Evolutionary conservation across 2,329 filamentous ascomycete species (phyloP).

Genomic region (Epichloe glyceriae): DNA sequence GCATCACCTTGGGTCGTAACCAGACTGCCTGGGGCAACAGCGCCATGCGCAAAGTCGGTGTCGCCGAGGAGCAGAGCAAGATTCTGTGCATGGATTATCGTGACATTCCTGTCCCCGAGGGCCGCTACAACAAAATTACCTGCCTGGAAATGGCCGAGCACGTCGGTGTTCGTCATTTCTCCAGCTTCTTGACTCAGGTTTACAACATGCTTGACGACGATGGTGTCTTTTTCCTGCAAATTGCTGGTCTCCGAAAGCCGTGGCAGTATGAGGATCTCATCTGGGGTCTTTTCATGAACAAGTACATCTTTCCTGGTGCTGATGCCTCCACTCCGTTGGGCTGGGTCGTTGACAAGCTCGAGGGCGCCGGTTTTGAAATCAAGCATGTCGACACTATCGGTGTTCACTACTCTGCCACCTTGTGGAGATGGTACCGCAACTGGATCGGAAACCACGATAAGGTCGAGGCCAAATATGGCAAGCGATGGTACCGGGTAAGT

Average conservation of each 20-base stretch:
- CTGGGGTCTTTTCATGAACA: slow-evolving; percentile 99
- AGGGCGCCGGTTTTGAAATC: slow-evolving; percentile 59
- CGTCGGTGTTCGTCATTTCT: slow-evolving; percentile 85
- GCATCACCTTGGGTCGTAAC: slow-evolving; percentile 89
- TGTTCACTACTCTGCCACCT: slow-evolving; percentile 90
- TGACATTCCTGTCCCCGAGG: slow-evolving; percentile 67
- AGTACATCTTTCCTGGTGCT: slow-evolving; percentile 95
- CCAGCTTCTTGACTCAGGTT: slow-evolving; percentile 69
- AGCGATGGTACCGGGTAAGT: slow-evolving; percentile 84
- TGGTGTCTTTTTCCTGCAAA: slow-evolving; percentile 90
- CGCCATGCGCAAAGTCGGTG: slow-evolving; percentile 67
- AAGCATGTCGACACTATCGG: slow-evolving; percentile 89
- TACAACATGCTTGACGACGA: slow-evolving; percentile 95
- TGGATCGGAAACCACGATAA: slow-evolving; percentile 92
- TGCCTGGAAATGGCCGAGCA: slow-evolving; percentile 98
- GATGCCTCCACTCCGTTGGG: slow-evolving; percentile 90
- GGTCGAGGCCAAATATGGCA: slow-evolving; percentile 88
- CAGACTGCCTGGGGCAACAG: slow-evolving; percentile 95
- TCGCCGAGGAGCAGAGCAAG: slow-evolving; percentile 76
- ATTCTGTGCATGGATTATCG: slow-evolving; percentile 97
- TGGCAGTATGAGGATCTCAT: slow-evolving; percentile 98
- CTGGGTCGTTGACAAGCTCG: slow-evolving; percentile 72
- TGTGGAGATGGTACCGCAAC: slow-evolving; percentile 98
- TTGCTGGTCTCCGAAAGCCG: slow-evolving; percentile 80
- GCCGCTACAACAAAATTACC: slow-evolving; percentile 79